phyloP scores from a whole-genome alignment of 345 rosid species.

The Eucalyptus pumila region DNA sequence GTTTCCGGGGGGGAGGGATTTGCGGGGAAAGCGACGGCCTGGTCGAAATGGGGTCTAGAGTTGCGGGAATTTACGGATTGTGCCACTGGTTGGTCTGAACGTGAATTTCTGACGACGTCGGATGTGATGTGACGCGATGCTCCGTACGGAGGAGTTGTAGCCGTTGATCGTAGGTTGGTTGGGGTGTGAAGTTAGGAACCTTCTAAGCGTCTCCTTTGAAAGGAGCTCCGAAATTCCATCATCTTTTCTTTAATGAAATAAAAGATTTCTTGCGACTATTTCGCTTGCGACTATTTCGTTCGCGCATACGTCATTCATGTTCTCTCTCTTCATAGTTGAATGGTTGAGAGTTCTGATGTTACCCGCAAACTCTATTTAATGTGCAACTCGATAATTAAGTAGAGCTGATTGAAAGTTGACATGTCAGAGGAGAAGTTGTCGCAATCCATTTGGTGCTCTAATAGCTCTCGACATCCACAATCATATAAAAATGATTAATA shows the following conservation, averaged over 20 bases:
- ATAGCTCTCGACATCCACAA: no score
- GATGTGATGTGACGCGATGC: not conserved
- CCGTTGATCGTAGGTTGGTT: not conserved
- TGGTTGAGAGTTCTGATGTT: not conserved
- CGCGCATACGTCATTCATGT: rapidly evolving
- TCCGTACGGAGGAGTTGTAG: not conserved
- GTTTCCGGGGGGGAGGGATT: not conserved
- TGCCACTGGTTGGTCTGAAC: not conserved
- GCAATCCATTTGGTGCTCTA: rapidly evolving
- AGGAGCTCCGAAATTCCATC: not conserved
- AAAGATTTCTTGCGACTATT: not conserved
- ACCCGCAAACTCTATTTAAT: no score
- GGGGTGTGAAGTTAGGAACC: not conserved
- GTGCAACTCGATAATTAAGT: no score
- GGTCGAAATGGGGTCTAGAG: not conserved
- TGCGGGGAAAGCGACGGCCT: not conserved
- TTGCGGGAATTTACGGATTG: not conserved
- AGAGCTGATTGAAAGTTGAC: rapidly evolving
- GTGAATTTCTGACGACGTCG: not conserved
- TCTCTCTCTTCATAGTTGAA: not conserved
- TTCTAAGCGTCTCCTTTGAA: not conserved
- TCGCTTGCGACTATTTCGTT: no score
- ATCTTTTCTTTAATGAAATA: not conserved
- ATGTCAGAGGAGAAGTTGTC: not conserved
- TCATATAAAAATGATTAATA: no score